Conservation (phyloP, 2,329 filamentous ascomycete genomes). For the Chrysoporthe deuterocubensis region DNA sequence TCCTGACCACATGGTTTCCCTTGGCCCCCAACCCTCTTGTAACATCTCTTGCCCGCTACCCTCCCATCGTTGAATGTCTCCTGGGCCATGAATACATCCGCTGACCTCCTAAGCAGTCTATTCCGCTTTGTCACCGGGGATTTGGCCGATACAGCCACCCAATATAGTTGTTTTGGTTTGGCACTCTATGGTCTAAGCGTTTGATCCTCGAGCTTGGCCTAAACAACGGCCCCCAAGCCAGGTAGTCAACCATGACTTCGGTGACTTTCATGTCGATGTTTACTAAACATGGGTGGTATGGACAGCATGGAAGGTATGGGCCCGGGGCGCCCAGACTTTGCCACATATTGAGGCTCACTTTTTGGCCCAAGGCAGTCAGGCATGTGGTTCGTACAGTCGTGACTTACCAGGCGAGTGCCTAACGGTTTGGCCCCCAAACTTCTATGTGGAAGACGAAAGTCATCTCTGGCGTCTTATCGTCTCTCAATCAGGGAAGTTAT, state of each 20-base stretch:
- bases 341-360: conserved; percentile 13
- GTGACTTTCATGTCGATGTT: too few species aligned
- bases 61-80: not conserved
- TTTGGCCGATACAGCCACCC: conserved; percentile 3
- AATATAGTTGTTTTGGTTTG: not conserved
- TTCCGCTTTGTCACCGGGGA: not conserved
- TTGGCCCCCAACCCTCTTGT: conserved; percentile 21
- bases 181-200: not conserved
- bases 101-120: conserved; percentile 2
- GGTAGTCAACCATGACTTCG: conserved; percentile 4
- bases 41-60: not conserved
- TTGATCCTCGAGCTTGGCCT: conserved; percentile 11
- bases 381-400: not conserved
- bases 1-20: conserved; percentile 22
- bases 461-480: not conserved
- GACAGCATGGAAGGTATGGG: not conserved
- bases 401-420: conserved; percentile 10
- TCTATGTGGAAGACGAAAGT: not conserved
- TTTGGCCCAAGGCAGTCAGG: conserved; percentile 1
- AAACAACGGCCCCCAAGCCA: conserved; percentile 18
- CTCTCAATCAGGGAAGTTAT: not conserved
- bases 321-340: conserved; percentile 13
- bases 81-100: not conserved
- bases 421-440: conserved; percentile 12
- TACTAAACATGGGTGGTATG: not conserved